Evolutionary conservation across 352 stramenopile species (phyloP).

Genomic region (Plasmopara muralis): DNA sequence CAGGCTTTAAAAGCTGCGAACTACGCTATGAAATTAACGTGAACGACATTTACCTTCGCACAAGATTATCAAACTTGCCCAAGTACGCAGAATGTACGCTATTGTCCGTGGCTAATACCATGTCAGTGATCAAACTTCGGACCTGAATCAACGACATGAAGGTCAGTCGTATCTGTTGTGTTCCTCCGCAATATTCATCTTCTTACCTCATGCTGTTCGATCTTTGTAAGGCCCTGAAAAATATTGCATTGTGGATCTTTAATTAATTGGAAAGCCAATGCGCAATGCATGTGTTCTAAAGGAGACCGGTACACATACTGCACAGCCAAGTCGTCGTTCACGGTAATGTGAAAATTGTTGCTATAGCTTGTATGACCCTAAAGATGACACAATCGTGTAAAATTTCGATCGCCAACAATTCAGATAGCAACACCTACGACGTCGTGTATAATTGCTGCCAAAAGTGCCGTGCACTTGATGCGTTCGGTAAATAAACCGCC

Average conservation of each 20-base stretch:
- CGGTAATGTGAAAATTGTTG: slow-evolving; percentile 84
- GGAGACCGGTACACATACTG: slow-evolving; percentile 80
- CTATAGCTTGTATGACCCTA: slow-evolving; percentile 82
- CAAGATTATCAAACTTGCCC: slow-evolving; percentile 66
- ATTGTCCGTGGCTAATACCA: slow-evolving; percentile 87
- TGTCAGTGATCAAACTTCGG: slow-evolving; percentile 73
- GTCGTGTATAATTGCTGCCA: slow-evolving; percentile 80
- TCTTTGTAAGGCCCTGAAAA: slow-evolving; percentile 57
- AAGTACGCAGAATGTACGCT: slow-evolving; percentile 76
- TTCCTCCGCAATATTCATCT: neutral
- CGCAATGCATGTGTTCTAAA: slow-evolving; percentile 84
- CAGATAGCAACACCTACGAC: slow-evolving; percentile 34
- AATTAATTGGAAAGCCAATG: slow-evolving; percentile 72
- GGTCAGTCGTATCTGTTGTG: slow-evolving; percentile 1
- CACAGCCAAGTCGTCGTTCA: slow-evolving; percentile 74
- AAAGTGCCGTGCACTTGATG: slow-evolving; percentile 61
- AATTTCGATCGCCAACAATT: neutral
- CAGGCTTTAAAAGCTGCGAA: slow-evolving; percentile 1
- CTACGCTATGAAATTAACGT: neutral
- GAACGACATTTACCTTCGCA: slow-evolving; percentile 33
- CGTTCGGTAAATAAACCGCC: slow-evolving; percentile 49
- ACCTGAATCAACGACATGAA: slow-evolving; percentile 21
- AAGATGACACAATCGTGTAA: neutral
- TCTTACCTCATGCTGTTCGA: slow-evolving; percentile 65
- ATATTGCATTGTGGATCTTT: slow-evolving; percentile 66